Conservation (phyloP, 2,329 filamentous ascomycete genomes). For the Epichloe typhina region DNA sequence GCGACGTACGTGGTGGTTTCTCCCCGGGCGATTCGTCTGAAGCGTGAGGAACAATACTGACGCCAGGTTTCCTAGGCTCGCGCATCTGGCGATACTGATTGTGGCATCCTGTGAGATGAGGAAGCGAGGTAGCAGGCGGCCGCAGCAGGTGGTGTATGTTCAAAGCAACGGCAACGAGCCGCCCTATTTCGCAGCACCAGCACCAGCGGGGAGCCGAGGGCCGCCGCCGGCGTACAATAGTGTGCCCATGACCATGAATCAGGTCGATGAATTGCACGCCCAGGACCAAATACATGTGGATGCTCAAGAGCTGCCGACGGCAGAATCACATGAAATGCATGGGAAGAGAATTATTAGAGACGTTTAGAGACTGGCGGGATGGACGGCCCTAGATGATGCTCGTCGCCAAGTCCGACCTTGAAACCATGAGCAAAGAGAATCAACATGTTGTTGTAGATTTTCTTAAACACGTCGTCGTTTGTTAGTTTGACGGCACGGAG, state of each 20-base stretch:
- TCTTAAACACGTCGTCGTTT: too few species aligned
- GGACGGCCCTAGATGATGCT: too few species aligned
- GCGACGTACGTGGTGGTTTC: not conserved
- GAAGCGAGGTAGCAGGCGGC: not conserved
- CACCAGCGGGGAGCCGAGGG: not conserved
- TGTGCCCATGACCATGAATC: not conserved
- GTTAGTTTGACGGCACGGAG: too few species aligned
- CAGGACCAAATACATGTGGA: not conserved
- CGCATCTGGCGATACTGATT: not conserved
- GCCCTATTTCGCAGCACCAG: not conserved
- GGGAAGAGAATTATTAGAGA: too few species aligned
- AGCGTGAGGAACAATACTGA: too few species aligned
- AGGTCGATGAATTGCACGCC: not conserved
- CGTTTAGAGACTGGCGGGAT: too few species aligned
- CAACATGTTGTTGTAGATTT: too few species aligned
- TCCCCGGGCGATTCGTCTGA: too few species aligned
- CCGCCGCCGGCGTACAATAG: not conserved
- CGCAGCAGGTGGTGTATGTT: not conserved
- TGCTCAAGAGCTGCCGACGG: not conserved
- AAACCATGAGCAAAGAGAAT: too few species aligned
- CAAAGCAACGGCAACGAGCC: not conserved
- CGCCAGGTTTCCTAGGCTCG: not conserved
- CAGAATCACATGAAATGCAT: not conserved
- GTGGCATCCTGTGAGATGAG: not conserved
- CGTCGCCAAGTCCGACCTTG: too few species aligned